Percentiles rank a stretch among this genome's conserved stretches.
These are phyloP conservation scores for Penicillium roqueforti DNA, from an alignment of 495 filamentous ascomycete species.

Conservation along the genomic window DNA sequence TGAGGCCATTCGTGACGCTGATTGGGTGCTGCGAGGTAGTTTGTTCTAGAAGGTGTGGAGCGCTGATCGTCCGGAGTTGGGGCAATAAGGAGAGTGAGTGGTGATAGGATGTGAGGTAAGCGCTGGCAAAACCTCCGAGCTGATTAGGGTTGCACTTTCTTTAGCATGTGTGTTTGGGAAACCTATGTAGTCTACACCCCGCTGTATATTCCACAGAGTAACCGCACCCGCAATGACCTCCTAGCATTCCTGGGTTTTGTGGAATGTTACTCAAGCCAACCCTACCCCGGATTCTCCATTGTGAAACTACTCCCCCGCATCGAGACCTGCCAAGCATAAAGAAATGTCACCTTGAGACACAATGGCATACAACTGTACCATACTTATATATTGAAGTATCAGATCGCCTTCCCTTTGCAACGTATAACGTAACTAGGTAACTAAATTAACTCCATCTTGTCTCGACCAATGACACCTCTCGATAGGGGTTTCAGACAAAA, in stretches of 20 bases:
- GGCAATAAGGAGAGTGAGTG: slow-evolving; percentile 11
- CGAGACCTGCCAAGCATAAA: slow-evolving; percentile 20
- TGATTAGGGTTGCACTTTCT: slow-evolving; percentile 4
- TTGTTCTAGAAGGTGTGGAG: slow-evolving; percentile 45
- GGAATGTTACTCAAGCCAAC: slow-evolving; percentile 10
- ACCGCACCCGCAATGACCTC: slow-evolving; percentile 9
- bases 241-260: neutral
- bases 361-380: neutral
- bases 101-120: no score
- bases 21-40: slow-evolving; percentile 20
- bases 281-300: slow-evolving; percentile 26
- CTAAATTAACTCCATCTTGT: neutral
- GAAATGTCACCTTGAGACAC: slow-evolving; percentile 17
- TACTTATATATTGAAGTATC: neutral
- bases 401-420: neutral
- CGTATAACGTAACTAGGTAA: neutral
- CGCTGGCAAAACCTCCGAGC: neutral
- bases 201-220: slow-evolving; percentile 12
- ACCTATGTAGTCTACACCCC: neutral
- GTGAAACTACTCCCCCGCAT: slow-evolving; percentile 15
- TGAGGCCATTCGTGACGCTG: slow-evolving; percentile 17
- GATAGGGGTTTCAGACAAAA: slow-evolving; percentile 11
- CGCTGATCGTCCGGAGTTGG: slow-evolving; percentile 32
- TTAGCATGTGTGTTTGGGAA: neutral
- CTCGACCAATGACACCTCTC: neutral